Evolutionary conservation across 495 filamentous ascomycete species (phyloP).

Genomic region (Annulohypoxylon bovei): DNA sequence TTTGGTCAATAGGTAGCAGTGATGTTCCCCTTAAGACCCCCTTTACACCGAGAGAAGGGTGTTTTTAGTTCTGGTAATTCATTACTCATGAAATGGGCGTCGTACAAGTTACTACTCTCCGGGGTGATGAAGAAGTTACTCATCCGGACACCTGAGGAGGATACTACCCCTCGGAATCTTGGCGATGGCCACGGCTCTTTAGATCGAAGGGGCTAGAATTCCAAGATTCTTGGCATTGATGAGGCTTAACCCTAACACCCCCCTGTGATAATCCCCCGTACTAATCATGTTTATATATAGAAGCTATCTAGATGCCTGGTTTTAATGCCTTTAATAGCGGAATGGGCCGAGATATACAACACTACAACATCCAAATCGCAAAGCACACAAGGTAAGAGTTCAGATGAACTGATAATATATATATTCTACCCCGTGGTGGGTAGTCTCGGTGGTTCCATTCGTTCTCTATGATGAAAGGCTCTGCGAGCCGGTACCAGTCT

Average conservation of each 20-base stretch:
- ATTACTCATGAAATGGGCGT: not conserved
- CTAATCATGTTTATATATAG: not conserved
- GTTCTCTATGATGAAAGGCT: slow-evolving; percentile 3
- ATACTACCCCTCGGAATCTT: not conserved
- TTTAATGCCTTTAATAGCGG: not conserved
- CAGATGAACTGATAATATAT: not conserved
- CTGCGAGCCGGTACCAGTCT: not conserved
- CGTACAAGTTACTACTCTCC: not conserved
- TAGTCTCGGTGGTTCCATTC: not conserved
- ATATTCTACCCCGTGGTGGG: not conserved
- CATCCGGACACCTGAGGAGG: not conserved
- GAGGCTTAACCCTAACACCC: not conserved
- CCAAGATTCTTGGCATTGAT: not conserved
- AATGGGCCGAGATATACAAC: not conserved
- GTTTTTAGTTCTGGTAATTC: not conserved
- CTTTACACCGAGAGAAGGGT: no score
- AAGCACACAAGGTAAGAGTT: not conserved
- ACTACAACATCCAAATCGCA: not conserved
- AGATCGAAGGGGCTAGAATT: not conserved
- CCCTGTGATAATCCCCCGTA: not conserved
- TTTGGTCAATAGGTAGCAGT: not conserved
- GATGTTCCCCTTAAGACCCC: not conserved
- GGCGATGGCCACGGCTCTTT: not conserved
- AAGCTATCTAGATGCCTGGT: not conserved
- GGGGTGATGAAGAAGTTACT: not conserved